These are phyloP conservation scores for Thalassiosira livingstoniorum DNA, from an alignment of 352 stramenopile genomes.

Conservation along the genomic window DNA sequence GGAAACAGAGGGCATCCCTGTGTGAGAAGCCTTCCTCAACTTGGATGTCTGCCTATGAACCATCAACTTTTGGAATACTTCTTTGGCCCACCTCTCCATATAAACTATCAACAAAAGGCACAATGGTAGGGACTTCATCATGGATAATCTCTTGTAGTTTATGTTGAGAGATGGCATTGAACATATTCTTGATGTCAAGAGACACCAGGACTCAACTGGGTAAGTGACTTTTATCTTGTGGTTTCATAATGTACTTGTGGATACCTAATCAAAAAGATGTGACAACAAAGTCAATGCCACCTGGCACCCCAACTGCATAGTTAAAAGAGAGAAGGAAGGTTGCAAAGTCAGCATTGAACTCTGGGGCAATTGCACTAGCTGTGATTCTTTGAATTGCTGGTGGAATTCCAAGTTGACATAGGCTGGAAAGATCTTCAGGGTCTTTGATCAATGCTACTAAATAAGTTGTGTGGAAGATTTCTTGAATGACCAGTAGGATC, in stretches of 20 bases:
- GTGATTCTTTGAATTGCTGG: constrained; percentile 15
- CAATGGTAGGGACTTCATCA: not conserved
- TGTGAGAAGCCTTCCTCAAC: no score
- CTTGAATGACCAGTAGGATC: not conserved
- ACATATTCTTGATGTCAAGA: not conserved
- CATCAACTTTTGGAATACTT: constrained; percentile 6
- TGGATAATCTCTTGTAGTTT: not conserved
- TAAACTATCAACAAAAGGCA: not conserved
- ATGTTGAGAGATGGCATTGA: not conserved
- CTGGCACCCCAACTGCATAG: not conserved
- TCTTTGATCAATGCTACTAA: constrained; percentile 10
- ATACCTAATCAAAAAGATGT: not conserved
- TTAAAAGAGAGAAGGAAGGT: not conserved
- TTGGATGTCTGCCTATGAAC: no score
- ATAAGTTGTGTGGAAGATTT: constrained; percentile 11
- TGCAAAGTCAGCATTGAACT: not conserved
- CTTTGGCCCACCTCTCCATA: not conserved
- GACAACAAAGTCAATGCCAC: not conserved
- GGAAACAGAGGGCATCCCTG: no score
- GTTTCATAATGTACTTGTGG: constrained; percentile 2
- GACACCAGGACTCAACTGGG: not conserved
- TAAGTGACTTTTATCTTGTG: not conserved
- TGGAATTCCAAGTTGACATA: constrained; percentile 22
- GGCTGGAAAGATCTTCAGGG: constrained; percentile 10
- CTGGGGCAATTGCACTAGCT: not conserved